Percentiles rank a stretch among this genome's conserved stretches.
Evolutionary conservation across 2,329 filamentous ascomycete genomes (phyloP).

Genomic region (Xylaria sp.): DNA sequence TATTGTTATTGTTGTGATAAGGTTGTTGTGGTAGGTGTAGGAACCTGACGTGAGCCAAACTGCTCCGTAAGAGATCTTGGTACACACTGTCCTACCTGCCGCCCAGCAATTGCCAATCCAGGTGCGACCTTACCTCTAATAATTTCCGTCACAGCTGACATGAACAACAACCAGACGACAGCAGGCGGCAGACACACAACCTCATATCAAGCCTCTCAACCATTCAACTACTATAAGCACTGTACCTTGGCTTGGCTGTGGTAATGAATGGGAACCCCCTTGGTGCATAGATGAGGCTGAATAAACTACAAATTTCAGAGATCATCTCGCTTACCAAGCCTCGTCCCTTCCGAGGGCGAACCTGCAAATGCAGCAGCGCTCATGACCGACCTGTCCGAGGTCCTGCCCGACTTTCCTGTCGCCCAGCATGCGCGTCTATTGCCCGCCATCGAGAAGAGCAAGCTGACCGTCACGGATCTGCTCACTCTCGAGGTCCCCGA

Average conservation of each 20-base stretch:
- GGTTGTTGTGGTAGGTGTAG: too few relatives aligned
- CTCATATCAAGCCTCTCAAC: background rate
- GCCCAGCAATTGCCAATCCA: background rate
- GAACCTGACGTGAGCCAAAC: too few relatives aligned
- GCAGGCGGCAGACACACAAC: conserved; percentile 12
- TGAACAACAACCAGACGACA: conserved; percentile 3
- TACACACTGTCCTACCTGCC: background rate
- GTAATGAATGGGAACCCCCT: background rate
- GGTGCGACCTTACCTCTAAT: background rate
- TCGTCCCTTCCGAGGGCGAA: conserved; percentile 11
- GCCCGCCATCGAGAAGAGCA: conserved; percentile 80
- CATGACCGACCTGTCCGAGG: conserved; percentile 88
- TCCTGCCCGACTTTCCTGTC: conserved; percentile 82
- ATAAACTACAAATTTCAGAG: background rate
- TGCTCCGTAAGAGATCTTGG: background rate
- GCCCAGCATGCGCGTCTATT: conserved; percentile 78
- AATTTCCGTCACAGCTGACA: conserved; percentile 6
- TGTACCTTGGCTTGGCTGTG: too few relatives aligned
- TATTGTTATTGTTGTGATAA: too few relatives aligned
- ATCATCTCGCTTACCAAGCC: background rate
- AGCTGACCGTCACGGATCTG: conserved; percentile 83
- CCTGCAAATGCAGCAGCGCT: conserved; percentile 44
- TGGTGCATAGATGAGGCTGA: conserved; percentile 5
- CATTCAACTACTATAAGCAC: background rate
- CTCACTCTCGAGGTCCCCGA: conserved; percentile 84